A percentile compares a stretch with the other conserved stretches of the same genome.
Evolutionary conservation across 768 basidiomycete species (phyloP).

Genomic region (Zangia roseola): DNA sequence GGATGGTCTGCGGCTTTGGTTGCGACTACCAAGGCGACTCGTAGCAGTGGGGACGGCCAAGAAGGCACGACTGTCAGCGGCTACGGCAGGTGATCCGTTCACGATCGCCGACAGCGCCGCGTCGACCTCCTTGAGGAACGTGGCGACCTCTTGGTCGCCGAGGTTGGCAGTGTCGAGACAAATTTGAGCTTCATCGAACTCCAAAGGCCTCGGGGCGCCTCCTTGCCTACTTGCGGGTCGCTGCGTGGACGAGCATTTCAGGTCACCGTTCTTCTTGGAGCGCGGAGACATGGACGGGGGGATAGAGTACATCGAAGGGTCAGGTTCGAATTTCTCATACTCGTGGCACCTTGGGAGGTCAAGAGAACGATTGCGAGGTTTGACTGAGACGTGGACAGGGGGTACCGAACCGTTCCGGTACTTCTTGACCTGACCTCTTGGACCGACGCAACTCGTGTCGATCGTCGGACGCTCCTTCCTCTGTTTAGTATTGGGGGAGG

Average conservation of each 20-base stretch:
- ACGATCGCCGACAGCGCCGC: conserved; percentile 27
- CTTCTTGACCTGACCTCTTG: conserved; percentile 30
- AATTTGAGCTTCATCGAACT: conserved; percentile 30
- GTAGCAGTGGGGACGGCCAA: conserved; percentile 27
- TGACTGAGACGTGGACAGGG: conserved; percentile 29
- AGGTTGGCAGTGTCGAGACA: conserved; percentile 32
- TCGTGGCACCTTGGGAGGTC: conserved; percentile 29
- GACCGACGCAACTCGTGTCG: conserved; percentile 32
- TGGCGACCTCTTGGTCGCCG: conserved; percentile 30
- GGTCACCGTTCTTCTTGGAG: conserved; percentile 22
- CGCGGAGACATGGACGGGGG: conserved; percentile 28
- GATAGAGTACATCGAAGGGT: conserved; percentile 32
- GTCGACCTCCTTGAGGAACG: conserved; percentile 32
- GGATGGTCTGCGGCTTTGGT: conserved; percentile 31
- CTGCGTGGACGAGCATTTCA: conserved; percentile 23
- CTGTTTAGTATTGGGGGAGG: conserved; percentile 19
- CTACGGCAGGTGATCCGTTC: conserved; percentile 26
- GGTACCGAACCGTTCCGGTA: conserved; percentile 33
- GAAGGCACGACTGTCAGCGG: conserved; percentile 32
- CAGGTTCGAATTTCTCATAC: conserved; percentile 24
- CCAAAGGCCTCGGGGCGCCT: conserved; percentile 19
- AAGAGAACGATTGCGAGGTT: conserved; percentile 30
- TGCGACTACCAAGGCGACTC: conserved; percentile 24
- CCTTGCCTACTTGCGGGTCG: conserved; percentile 28
- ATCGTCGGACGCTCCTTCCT: conserved; percentile 32